phyloP scores from a whole-genome alignment of 768 basidiomycete genomes.

The Calocera cornea region DNA sequence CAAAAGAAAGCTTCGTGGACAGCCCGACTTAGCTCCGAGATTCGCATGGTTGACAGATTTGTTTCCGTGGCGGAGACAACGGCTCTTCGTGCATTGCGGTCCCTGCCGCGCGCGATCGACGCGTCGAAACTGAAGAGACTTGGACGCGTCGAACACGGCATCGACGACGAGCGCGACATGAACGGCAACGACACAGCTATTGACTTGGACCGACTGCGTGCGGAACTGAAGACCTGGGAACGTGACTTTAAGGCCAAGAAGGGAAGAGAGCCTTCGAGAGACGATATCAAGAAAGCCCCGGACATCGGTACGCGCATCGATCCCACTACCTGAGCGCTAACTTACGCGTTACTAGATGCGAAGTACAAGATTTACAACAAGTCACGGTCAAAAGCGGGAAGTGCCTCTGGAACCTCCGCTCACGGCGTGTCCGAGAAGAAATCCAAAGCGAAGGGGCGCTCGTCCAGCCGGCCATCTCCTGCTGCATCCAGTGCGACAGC shows the following conservation, averaged over 20 bases:
- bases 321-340: constrained; percentile 9
- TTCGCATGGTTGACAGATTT: background rate
- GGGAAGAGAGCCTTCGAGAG: constrained; percentile 46
- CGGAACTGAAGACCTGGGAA: constrained; percentile 70
- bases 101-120: background rate
- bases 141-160: background rate
- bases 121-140: background rate
- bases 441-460: background rate
- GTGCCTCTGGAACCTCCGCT: background rate
- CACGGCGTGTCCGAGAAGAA: background rate
- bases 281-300: constrained; percentile 54
- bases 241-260: constrained; percentile 45
- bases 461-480: background rate
- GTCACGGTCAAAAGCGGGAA: background rate
- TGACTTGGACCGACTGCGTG: constrained; percentile 39
- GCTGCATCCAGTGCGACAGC: background rate
- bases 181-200: constrained; percentile 9
- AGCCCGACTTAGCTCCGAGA: background rate
- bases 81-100: background rate
- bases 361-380: constrained; percentile 77
- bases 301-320: constrained; percentile 41
- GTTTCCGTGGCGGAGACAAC: background rate
- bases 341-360: constrained; percentile 35
- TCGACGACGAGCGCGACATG: background rate
- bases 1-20: background rate